phyloP scores from a whole-genome alignment of 2,329 filamentous ascomycete genomes.

The Alternaria angustiovoidea region DNA sequence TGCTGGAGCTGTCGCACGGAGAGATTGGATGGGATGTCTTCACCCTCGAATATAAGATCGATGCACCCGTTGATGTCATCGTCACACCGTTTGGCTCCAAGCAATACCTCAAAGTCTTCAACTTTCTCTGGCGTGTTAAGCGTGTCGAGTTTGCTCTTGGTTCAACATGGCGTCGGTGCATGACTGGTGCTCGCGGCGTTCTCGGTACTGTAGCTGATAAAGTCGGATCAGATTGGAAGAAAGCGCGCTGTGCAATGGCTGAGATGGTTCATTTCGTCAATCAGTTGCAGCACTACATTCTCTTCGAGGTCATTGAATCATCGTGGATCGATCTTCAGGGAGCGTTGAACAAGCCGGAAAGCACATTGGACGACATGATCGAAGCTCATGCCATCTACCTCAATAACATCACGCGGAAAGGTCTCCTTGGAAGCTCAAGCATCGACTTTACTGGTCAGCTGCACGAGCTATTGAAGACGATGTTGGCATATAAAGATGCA shows the following conservation, averaged over 20 bases:
- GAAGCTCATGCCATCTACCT: constrained; percentile 90
- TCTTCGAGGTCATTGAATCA: constrained; percentile 97
- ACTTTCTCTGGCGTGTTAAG: constrained; percentile 98
- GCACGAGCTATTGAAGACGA: constrained; percentile 89
- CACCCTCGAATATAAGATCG: constrained; percentile 97
- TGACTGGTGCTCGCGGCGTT: constrained; percentile 93
- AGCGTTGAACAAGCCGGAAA: constrained; percentile 82
- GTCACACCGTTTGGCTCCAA: constrained; percentile 95
- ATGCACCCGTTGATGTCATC: constrained; percentile 94
- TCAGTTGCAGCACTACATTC: constrained; percentile 96
- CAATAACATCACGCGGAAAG: constrained; percentile 94
- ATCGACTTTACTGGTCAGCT: constrained; percentile 87
- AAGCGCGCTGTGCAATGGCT: constrained; percentile 83
- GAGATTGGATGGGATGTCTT: constrained; percentile 99
- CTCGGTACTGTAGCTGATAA: constrained; percentile 77
- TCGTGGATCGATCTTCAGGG: constrained; percentile 92
- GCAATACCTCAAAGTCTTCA: constrained; percentile 98
- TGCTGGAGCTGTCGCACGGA: constrained; percentile 94
- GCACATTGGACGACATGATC: constrained; percentile 94
- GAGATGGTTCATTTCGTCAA: constrained; percentile 99
- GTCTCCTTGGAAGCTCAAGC: constrained; percentile 78
- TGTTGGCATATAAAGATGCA: constrained; percentile 91
- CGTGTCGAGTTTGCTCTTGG: constrained; percentile 93
- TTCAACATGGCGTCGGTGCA: constrained; percentile 92
- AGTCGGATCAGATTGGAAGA: constrained; percentile 85